Evolutionary conservation across 352 stramenopile genomes (phyloP).

Genomic region (Phytopythium helicoides): DNA sequence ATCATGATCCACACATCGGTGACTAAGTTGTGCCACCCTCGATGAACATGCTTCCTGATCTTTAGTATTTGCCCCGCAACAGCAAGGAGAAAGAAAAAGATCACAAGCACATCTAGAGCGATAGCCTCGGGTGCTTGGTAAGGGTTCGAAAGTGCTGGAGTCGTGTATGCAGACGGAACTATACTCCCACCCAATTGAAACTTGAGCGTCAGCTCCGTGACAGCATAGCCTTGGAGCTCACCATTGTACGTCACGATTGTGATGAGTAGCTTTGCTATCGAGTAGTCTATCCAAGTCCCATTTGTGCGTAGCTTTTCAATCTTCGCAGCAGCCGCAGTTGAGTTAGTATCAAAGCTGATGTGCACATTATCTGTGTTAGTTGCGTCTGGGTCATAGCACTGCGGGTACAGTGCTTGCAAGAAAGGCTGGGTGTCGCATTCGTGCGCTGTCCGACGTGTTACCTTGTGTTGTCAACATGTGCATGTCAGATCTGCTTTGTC

Average conservation of each 20-base stretch:
- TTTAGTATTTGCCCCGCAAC: slow-evolving; percentile 15
- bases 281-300: slow-evolving; percentile 40
- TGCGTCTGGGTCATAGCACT: slow-evolving; percentile 36
- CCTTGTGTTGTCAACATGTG: neutral
- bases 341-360: slow-evolving; percentile 48
- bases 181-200: slow-evolving; percentile 36
- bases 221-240: slow-evolving; percentile 39
- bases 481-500: too few relatives aligned
- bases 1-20: slow-evolving; percentile 14
- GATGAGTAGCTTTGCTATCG: slow-evolving; percentile 33
- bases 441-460: slow-evolving; percentile 15
- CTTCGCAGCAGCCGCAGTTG: slow-evolving; percentile 15
- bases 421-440: slow-evolving; percentile 27
- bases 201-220: slow-evolving; percentile 33
- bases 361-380: slow-evolving; percentile 18
- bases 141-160: slow-evolving; percentile 27
- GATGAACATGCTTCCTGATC: slow-evolving; percentile 12
- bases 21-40: slow-evolving; percentile 7
- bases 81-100: slow-evolving; percentile 24
- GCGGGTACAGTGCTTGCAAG: slow-evolving; percentile 35
- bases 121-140: slow-evolving; percentile 19
- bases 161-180: slow-evolving; percentile 26
- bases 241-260: slow-evolving; percentile 57
- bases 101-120: slow-evolving; percentile 34
- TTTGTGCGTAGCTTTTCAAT: slow-evolving; percentile 22